A percentile compares a stretch with the other conserved stretches of the same genome.
These are phyloP conservation scores for Cetradonia linearis DNA, from an alignment of 495 filamentous ascomycete genomes.

Conservation along the genomic window DNA sequence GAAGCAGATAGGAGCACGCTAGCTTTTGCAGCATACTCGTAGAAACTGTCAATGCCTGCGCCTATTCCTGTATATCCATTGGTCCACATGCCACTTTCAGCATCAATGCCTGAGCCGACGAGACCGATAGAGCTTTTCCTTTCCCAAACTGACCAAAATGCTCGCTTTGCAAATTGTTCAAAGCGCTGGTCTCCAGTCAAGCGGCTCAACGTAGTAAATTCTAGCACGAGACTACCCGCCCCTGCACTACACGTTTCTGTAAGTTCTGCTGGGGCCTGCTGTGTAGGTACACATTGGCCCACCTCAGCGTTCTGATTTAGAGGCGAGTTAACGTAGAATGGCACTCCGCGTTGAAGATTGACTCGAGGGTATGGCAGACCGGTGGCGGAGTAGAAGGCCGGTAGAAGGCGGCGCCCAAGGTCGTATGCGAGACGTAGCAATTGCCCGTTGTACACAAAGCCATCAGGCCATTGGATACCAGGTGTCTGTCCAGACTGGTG, in stretches of 20 bases:
- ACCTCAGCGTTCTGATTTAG: slow-evolving; percentile 41
- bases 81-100: slow-evolving; percentile 84
- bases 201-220: slow-evolving; percentile 83
- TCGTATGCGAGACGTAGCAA: slow-evolving; percentile 77
- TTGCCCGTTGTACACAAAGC: slow-evolving; percentile 82
- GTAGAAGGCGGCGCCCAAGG: slow-evolving; percentile 70
- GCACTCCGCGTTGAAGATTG: slow-evolving; percentile 83
- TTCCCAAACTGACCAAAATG: slow-evolving; percentile 92
- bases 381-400: slow-evolving; percentile 81
- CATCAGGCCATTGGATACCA: slow-evolving; percentile 61
- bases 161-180: slow-evolving; percentile 78
- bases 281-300: slow-evolving; percentile 32
- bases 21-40: slow-evolving; percentile 93
- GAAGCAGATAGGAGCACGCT: slow-evolving; percentile 72
- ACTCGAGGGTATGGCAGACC: slow-evolving; percentile 92
- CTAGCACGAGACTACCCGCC: slow-evolving; percentile 84
- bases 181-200: slow-evolving; percentile 79
- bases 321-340: slow-evolving; percentile 77
- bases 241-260: slow-evolving; percentile 96
- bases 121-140: slow-evolving; percentile 74
- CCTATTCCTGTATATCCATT: slow-evolving; percentile 82
- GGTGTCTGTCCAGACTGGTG: slow-evolving; percentile 29
- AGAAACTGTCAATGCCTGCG: slow-evolving; percentile 94
- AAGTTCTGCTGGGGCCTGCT: slow-evolving; percentile 49
- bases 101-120: slow-evolving; percentile 87